These are phyloP conservation scores for Cladosporium sphaerospermum DNA, from an alignment of 2,329 filamentous ascomycete species.

Conservation along the genomic window DNA sequence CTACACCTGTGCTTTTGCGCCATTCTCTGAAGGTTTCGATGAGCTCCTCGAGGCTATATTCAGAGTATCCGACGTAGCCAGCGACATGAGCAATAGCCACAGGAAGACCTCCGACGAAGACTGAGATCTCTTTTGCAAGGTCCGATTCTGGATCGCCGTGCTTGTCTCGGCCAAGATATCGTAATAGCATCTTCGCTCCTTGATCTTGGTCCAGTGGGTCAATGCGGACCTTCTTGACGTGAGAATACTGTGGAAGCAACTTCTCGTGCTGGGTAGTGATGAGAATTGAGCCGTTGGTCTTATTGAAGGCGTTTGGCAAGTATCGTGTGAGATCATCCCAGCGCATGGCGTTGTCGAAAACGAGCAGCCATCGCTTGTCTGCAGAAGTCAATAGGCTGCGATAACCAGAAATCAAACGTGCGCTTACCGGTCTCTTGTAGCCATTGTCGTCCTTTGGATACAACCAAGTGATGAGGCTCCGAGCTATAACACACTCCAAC, in stretches of 20 bases:
- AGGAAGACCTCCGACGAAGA: background rate
- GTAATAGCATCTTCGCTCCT: background rate
- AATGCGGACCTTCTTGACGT: background rate
- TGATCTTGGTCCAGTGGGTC: background rate
- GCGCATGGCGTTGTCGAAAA: background rate
- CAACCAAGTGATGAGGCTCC: background rate
- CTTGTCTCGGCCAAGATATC: background rate
- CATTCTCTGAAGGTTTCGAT: background rate
- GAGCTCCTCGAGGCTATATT: background rate
- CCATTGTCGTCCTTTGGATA: background rate
- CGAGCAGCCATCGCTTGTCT: background rate
- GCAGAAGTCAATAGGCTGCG: background rate
- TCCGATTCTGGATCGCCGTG: background rate
- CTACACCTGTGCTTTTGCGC: background rate
- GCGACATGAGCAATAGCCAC: background rate
- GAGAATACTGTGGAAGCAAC: background rate
- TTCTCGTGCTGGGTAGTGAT: background rate
- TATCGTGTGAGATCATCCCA: background rate
- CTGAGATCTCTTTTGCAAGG: background rate
- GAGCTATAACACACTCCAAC: background rate
- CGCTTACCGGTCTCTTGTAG: background rate
- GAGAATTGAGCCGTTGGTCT: background rate
- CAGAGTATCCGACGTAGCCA: background rate
- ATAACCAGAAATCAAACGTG: background rate
- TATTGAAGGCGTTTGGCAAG: background rate